These are phyloP conservation scores for Oleoguttula mirabilis DNA, from an alignment of 495 filamentous ascomycete species.

Conservation along the genomic window DNA sequence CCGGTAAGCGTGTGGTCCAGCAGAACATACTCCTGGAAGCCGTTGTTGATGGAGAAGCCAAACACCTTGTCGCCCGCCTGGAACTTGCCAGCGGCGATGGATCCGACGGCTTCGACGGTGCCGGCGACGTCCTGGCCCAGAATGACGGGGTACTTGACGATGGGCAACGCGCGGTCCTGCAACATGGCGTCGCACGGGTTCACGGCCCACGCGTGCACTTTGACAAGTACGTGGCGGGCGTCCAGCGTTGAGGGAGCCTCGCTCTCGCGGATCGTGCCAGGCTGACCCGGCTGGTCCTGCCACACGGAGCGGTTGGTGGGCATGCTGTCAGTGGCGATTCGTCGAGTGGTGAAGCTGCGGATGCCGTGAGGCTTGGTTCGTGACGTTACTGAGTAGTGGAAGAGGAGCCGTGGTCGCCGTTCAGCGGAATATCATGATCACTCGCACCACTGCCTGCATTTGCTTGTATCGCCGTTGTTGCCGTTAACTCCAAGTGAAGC, in stretches of 20 bases:
- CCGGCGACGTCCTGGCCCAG: constrained; percentile 46
- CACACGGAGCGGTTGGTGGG: neutral
- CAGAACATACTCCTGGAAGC: constrained; percentile 18
- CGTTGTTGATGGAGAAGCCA: constrained; percentile 11
- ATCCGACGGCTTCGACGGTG: constrained; percentile 37
- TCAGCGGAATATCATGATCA: too few relatives aligned
- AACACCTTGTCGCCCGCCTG: constrained; percentile 37
- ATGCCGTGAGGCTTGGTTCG: too few relatives aligned
- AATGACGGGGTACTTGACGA: constrained; percentile 36
- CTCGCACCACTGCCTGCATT: too few relatives aligned
- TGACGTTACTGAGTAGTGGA: too few relatives aligned
- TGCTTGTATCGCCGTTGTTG: too few relatives aligned
- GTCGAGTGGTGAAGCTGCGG: too few relatives aligned
- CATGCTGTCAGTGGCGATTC: too few relatives aligned
- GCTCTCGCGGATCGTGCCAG: neutral
- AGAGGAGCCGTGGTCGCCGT: too few relatives aligned
- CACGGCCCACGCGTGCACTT: neutral
- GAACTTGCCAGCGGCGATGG: constrained; percentile 31
- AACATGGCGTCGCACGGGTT: neutral
- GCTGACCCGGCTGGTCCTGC: neutral
- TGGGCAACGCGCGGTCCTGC: neutral
- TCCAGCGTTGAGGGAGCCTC: neutral
- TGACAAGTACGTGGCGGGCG: neutral
- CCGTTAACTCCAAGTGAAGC: too few relatives aligned
- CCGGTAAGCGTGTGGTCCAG: neutral